phyloP scores from a whole-genome alignment of 331 rosid species.

The Erythrophleum ivorense region DNA sequence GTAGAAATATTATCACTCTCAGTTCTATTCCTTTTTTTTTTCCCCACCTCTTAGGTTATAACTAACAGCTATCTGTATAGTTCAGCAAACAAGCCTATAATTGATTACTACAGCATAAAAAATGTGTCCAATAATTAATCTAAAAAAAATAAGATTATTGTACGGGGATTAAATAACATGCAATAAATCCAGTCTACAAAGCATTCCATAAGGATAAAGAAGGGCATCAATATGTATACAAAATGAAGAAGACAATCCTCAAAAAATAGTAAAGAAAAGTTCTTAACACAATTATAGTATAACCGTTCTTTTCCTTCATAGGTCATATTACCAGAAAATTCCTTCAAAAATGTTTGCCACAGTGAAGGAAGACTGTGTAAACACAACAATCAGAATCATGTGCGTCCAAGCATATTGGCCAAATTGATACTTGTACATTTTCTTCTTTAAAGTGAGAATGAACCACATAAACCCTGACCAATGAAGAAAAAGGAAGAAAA shows the following conservation, averaged over 20 bases:
- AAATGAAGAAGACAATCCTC: slow-evolving; percentile 29
- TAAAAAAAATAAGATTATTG: neutral
- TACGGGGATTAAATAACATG: neutral
- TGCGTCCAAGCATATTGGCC: slow-evolving; percentile 99
- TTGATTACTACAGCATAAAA: neutral
- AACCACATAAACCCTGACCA: slow-evolving; percentile 97
- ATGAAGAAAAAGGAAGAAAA: slow-evolving; percentile 36
- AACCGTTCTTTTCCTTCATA: slow-evolving; percentile 29
- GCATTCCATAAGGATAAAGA: slow-evolving; percentile 2
- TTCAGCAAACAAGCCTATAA: neutral
- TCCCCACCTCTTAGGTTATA: neutral
- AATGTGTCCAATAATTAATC: neutral
- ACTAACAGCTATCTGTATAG: neutral
- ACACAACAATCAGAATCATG: slow-evolving; percentile 93
- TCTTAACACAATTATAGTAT: slow-evolving; percentile 6
- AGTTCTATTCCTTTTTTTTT: slow-evolving; percentile 26
- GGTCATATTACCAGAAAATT: slow-evolving; percentile 80
- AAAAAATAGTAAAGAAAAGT: slow-evolving; percentile 1
- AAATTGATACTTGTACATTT: slow-evolving; percentile 99
- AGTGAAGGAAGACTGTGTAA: slow-evolving; percentile 92
- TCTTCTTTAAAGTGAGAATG: slow-evolving; percentile 93
- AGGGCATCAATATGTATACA: neutral
- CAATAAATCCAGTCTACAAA: neutral
- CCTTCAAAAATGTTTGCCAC: slow-evolving; percentile 99
- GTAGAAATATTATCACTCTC: neutral